Base-by-base conservation (phyloP, 495 filamentous ascomycete genomes). In the Lichenothelia convexa region DNA sequence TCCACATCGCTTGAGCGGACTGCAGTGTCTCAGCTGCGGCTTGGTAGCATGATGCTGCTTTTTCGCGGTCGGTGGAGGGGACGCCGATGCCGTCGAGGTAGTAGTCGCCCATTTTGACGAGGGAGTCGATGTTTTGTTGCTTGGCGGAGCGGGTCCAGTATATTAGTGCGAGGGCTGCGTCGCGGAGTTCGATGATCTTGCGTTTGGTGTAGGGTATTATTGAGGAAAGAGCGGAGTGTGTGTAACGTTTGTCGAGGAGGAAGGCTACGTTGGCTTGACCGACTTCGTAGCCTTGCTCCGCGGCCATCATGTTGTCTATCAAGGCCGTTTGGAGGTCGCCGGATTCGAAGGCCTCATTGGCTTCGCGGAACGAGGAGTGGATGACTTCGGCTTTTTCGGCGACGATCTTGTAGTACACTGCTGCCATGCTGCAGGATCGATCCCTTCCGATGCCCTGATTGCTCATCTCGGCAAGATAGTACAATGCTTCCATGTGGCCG, bases 101-200 rank as follows among this genome's bases (percentile, higher is more conserved):
- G 54, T 94, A 95, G 55, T 99, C 89, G 19, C 89, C 89, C 84
- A 95, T 93, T 57, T 95, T 99, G 24, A 99, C 78, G 43, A 93
- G 59, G 0, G 83, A 82, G 57, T 99, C 89, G 36, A 91, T 79
- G 45, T 95, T 99, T 12, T 71, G 65, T 53, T 99, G 89, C 47
- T 85, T 86, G 0, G 89, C 80, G 3, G 87, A 93, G 21, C 89
- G 78, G 3, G 89, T 94, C 87, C 87, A 99, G 58, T 91, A 89
- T 21, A 92, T 80, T 34, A 99, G 61, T 2, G 89, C 87, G 1
- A 94, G 65, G 0, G 68, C 60, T 0, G 80, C 67, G 51, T 92
- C 82, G 33, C 67, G 62, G 13, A 86, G 64, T 13, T 82, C 53
- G 5, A 60, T 51, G 4, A 67, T 26, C 20, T 34, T 39, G 21